Conservation (phyloP, 306 rosid species). For the Trichosanthes cucumerina region DNA sequence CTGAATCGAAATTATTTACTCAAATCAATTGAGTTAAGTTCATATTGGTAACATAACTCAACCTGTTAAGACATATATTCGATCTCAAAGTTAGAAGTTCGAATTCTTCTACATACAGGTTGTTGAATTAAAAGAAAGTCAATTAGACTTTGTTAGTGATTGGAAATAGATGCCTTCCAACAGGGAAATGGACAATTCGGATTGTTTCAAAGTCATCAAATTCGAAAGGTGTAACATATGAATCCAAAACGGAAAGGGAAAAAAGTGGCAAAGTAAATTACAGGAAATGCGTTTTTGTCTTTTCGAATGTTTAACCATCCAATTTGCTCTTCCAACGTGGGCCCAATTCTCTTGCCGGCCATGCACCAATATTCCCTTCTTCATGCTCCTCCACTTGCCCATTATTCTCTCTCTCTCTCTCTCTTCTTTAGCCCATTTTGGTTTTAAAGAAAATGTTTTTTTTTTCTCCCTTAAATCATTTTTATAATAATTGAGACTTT, state of each 20-base stretch:
- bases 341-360: neutral
- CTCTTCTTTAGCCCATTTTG: neutral
- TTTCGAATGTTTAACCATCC: constrained; percentile 1
- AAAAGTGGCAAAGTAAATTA: neutral
- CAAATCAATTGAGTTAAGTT: no score
- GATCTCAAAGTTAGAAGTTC: no score
- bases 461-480: no score
- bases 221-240: neutral
- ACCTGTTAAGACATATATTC: no score
- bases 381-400: neutral
- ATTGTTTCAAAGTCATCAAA: neutral
- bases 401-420: neutral
- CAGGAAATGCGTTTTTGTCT: neutral
- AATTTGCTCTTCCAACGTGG: neutral
- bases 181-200: neutral
- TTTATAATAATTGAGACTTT: no score
- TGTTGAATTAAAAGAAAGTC: neutral
- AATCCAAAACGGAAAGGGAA: neutral
- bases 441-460: neutral
- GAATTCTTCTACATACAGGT: no score
- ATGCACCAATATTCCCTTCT: neutral
- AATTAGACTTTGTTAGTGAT: neutral
- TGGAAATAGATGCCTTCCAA: constrained; percentile 6
- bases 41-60: no score
- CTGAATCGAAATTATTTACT: no score